A percentile compares a stretch with the other conserved stretches of the same genome.
phyloP scores from a whole-genome alignment of 441 rosid genomes.

The Corymbia citriodora region DNA sequence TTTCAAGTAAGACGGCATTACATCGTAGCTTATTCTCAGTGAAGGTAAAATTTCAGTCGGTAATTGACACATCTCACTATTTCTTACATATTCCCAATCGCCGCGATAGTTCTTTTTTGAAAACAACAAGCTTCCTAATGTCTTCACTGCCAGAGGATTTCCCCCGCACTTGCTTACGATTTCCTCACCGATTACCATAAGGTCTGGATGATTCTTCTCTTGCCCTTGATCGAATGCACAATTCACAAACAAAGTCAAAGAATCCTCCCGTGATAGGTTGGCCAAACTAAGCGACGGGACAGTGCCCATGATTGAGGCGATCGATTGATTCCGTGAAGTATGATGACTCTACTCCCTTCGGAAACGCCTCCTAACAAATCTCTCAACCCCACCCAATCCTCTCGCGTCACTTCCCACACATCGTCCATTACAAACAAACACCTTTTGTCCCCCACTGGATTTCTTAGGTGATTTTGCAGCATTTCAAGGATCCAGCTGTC shows the following conservation, averaged over 20 bases:
- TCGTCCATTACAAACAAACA: constrained; percentile 32
- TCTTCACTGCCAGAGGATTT: constrained; percentile 22
- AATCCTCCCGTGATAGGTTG: constrained; percentile 12
- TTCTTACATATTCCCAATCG: constrained; percentile 5
- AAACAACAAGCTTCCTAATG: constrained; percentile 21
- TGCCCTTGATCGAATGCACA: constrained; percentile 12
- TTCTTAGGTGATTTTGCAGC: constrained; percentile 11
- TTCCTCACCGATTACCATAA: constrained; percentile 9
- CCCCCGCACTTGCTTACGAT: constrained; percentile 28
- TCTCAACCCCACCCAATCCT: constrained; percentile 16
- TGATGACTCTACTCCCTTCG: constrained; percentile 30
- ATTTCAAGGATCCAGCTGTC: accelerated
- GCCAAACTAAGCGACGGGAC: constrained; percentile 12
- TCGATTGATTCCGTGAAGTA: constrained; percentile 20
- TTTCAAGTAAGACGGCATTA: constrained; percentile 10
- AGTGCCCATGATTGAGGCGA: constrained; percentile 14
- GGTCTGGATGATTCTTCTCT: not conserved
- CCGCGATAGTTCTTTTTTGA: constrained; percentile 10
- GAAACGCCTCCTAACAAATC: constrained; percentile 16
- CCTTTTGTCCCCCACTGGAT: not conserved
- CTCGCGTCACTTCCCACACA: constrained; percentile 21
- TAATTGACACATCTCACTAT: constrained; percentile 11
- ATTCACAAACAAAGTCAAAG: constrained; percentile 11
- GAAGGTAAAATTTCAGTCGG: constrained; percentile 16
- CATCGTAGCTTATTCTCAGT: not conserved